Base-by-base conservation (phyloP, 345 rosid species). In the Gossypioides kirkii region DNA sequence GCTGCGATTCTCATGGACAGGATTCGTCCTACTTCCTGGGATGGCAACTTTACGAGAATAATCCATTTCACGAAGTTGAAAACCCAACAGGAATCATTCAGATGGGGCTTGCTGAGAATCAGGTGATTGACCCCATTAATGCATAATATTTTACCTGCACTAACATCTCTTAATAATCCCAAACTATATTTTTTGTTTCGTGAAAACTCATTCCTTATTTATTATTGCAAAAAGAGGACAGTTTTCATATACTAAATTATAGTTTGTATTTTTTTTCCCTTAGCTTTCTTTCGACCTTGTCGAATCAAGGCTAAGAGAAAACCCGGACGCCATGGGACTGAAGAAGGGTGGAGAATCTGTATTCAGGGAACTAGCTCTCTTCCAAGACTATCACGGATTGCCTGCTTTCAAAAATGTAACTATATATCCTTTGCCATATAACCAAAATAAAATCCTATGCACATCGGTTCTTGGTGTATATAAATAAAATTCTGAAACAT, bases 21-120 rank as follows among this genome's bases (percentile, higher is more conserved):
- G 90, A 86, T 83, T 94, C 98, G 23, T 84, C 93, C 38, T 94
- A 89, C 81, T 91, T 94, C 79, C 78, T 89, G 8, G 96, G 98
- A 11, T 91, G 90, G 96, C 75, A 91, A 70, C 90, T 84, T 70
- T 91, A 84, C 20, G 89, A 87, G 86, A 85, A 88, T 60, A 87
- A 90, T 69, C 93, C 91, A 8, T 91, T 83, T 70, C 76, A 94
- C 45, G 82, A 84, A 61, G 61, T 80, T 71, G 65, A 68, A 43
- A 94, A 91, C 80, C 87, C 97, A 8, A 60, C 63, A 10, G 97
- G 98, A 12, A 88, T 94, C 76, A 84, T 92, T 69, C 98, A 94
- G 73, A 89, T 94, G 98, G 97, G 97, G 8, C 86, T 94, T 69
- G 98, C 97, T 22, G 98, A 94, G 74, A 94, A 94, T 72, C 97